Percentiles rank a stretch among this genome's conserved stretches.
Evolutionary conservation across 2,329 filamentous ascomycete genomes (phyloP).

Genomic region (Venturia effusa): DNA sequence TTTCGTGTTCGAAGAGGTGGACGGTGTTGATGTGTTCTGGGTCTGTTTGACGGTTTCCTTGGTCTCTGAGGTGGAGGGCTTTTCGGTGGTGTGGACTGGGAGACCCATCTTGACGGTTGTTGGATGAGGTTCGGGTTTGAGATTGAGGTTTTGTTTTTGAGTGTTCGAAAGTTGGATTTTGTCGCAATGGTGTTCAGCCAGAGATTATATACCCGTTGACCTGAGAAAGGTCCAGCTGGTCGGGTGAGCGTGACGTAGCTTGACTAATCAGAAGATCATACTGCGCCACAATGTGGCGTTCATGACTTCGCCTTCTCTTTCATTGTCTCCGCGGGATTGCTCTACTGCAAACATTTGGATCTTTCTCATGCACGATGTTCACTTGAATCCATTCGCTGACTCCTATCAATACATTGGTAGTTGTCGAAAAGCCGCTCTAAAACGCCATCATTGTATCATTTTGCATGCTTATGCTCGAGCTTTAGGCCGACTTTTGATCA

Average conservation of each 20-base stretch:
- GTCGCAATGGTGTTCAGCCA: no score
- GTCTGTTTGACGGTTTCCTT: background rate
- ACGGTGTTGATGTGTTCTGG: background rate
- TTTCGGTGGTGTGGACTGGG: constrained; percentile 13
- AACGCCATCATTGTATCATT: no score
- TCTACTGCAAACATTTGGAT: no score
- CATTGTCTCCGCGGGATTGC: background rate
- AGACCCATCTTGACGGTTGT: background rate
- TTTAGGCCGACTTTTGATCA: no score
- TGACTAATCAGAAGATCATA: background rate
- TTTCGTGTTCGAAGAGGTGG: constrained; percentile 13
- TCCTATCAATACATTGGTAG: no score
- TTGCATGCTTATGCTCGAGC: no score
- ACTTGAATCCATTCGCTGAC: no score
- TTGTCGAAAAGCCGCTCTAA: no score
- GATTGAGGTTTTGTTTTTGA: background rate
- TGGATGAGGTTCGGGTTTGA: background rate
- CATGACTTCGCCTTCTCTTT: background rate
- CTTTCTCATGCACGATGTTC: no score
- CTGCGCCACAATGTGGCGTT: background rate
- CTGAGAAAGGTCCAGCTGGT: background rate
- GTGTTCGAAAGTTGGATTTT: background rate
- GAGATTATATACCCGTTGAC: background rate
- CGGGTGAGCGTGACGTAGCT: background rate
- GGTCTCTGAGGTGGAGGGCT: constrained; percentile 14